phyloP scores from a whole-genome alignment of 2,329 filamentous ascomycete genomes.

The Exophiala viscosa region DNA sequence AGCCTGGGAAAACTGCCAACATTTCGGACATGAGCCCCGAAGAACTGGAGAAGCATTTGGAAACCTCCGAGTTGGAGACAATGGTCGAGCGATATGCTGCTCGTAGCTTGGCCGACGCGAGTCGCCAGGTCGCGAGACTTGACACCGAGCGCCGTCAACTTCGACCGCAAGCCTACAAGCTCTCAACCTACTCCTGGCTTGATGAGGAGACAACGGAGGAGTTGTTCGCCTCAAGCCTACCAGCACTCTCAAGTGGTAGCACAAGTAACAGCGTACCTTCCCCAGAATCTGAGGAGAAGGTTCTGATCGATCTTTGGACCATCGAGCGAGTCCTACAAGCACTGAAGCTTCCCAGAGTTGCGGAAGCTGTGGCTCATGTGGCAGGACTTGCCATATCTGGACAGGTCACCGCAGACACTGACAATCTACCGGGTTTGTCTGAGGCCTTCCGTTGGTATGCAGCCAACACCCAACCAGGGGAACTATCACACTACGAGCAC shows the following conservation, averaged over 20 bases:
- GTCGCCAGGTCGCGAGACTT: slow-evolving; percentile 70
- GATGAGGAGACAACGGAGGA: slow-evolving; percentile 72
- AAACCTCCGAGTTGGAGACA: slow-evolving; percentile 83
- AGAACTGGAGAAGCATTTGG: slow-evolving; percentile 83
- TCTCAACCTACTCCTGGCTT: slow-evolving; percentile 75
- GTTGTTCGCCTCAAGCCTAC: slow-evolving; percentile 61
- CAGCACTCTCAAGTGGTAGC: slow-evolving; percentile 60
- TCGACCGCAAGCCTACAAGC: slow-evolving; percentile 68
- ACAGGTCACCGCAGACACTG: slow-evolving; percentile 51
- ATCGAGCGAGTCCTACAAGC: slow-evolving; percentile 68
- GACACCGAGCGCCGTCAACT: slow-evolving; percentile 83
- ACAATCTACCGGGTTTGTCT: slow-evolving; percentile 77
- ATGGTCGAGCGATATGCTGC: slow-evolving; percentile 78
- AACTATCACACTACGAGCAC: slow-evolving; percentile 69
- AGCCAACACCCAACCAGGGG: slow-evolving; percentile 64
- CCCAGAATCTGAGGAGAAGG: slow-evolving; percentile 37
- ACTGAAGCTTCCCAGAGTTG: slow-evolving; percentile 66
- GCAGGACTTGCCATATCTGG: slow-evolving; percentile 65
- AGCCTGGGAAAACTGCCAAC: neutral
- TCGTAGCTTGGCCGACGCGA: slow-evolving; percentile 74
- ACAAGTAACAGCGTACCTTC: slow-evolving; percentile 5
- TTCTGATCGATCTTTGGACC: slow-evolving; percentile 78
- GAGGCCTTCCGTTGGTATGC: slow-evolving; percentile 89
- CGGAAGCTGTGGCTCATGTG: slow-evolving; percentile 62
- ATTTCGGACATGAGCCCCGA: slow-evolving; percentile 68